These are phyloP conservation scores for Stenogyne calaminthoides DNA, from an alignment of 305 asterid species.

Conservation along the genomic window DNA sequence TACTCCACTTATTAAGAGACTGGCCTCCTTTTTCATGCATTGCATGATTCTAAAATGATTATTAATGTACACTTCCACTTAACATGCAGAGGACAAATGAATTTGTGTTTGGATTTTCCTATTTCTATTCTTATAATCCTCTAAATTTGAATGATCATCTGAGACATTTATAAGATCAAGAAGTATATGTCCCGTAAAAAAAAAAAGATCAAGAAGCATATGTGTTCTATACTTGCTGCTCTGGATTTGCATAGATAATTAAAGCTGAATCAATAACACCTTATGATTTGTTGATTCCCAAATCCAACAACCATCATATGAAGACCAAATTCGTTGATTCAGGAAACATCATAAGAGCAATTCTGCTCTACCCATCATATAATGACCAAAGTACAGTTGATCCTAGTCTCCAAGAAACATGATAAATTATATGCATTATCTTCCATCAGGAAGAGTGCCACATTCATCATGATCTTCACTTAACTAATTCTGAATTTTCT, in stretches of 20 bases:
- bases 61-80: background rate
- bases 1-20: background rate
- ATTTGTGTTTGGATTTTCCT: background rate
- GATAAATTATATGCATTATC: background rate
- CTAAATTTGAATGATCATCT: background rate
- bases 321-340: background rate
- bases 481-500: background rate
- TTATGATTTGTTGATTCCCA: background rate
- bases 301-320: background rate
- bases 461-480: background rate
- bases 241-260: background rate
- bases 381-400: conserved; percentile 2
- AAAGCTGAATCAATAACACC: background rate
- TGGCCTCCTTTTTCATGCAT: background rate
- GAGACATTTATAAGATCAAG: background rate
- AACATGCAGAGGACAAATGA: background rate
- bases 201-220: background rate
- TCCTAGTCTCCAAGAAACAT: background rate
- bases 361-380: background rate
- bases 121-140: background rate
- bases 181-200: too few species aligned
- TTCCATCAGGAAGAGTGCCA: background rate
- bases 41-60: background rate
- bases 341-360: background rate
- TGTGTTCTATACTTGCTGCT: background rate